phyloP scores from a whole-genome alignment of 345 rosid genomes.

The Moringa oleifera region DNA sequence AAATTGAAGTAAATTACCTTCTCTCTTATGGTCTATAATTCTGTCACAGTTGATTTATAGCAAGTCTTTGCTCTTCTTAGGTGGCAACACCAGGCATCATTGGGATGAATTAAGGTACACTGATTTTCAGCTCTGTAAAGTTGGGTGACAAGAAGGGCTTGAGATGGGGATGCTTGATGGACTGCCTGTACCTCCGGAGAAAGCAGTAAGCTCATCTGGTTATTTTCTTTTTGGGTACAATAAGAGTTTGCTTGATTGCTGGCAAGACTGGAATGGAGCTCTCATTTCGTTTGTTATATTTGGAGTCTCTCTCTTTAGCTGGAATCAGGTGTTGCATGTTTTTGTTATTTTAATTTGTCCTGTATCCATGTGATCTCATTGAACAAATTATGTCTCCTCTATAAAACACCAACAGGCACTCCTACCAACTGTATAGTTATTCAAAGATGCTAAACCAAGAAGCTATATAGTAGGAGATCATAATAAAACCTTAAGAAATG shows the following conservation, averaged over 20 bases:
- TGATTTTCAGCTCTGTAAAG: background rate
- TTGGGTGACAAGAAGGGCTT: constrained; percentile 17
- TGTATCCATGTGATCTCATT: too few species aligned
- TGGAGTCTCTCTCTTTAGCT: constrained; percentile 1
- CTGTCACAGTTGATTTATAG: background rate
- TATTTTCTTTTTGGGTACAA: background rate
- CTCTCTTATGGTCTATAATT: background rate
- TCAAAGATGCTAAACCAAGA: too few species aligned
- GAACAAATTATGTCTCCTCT: too few species aligned
- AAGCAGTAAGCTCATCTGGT: constrained; percentile 47
- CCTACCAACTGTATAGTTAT: too few species aligned
- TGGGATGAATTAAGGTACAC: background rate
- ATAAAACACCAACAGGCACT: too few species aligned
- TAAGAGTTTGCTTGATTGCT: background rate
- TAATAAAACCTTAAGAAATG: too few species aligned
- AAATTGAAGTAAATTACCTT: background rate
- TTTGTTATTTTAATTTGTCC: too few species aligned
- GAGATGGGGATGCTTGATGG: constrained; percentile 85
- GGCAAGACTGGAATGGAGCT: background rate
- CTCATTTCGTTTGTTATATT: background rate
- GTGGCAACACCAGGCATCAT: background rate
- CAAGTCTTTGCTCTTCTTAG: background rate
- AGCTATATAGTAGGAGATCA: too few species aligned
- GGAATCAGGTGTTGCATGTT: constrained; percentile 5
- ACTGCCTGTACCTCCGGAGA: constrained; percentile 84